Evolutionary conservation across 2,329 filamentous ascomycete genomes (phyloP).

Genomic region (Dactylonectria estremocensis): DNA sequence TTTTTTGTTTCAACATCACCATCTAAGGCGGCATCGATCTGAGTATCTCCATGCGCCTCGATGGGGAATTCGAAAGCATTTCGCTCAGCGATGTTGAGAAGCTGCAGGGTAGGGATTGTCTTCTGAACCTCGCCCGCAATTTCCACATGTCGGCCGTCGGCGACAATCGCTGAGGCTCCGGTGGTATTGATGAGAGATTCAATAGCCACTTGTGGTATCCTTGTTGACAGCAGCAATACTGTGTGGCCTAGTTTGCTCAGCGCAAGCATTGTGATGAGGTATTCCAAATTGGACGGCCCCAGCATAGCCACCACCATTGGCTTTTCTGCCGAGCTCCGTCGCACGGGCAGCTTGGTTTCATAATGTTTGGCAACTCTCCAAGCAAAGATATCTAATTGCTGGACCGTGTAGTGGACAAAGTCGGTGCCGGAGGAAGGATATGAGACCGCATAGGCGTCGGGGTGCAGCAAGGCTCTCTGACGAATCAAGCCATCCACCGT

Average conservation of each 20-base stretch:
- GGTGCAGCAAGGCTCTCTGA: conserved; percentile 46
- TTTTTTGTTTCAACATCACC: conserved; percentile 40
- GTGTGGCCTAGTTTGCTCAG: conserved; percentile 70
- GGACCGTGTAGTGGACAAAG: conserved; percentile 63
- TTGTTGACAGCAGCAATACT: conserved; percentile 55
- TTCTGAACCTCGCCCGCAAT: conserved; percentile 38
- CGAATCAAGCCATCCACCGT: conserved; percentile 48
- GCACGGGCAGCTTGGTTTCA: conserved; percentile 40
- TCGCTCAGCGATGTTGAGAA: conserved; percentile 47
- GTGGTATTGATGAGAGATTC: conserved; percentile 49
- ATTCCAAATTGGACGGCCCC: conserved; percentile 68
- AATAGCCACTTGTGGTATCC: conserved; percentile 52
- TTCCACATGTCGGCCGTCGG: conserved; percentile 44
- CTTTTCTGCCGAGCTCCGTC: conserved; percentile 43
- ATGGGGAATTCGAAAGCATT: conserved; percentile 50
- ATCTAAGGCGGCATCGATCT: conserved; percentile 41
- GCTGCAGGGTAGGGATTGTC: conserved; percentile 34
- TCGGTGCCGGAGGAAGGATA: conserved; percentile 61
- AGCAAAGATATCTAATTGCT: conserved; percentile 60
- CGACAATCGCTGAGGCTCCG: conserved; percentile 44
- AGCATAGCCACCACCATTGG: conserved; percentile 63
- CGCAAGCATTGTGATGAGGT: conserved; percentile 68
- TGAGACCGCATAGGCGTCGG: conserved; percentile 55
- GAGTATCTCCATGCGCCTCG: conserved; percentile 50
- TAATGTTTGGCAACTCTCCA: conserved; percentile 48